Evolutionary conservation across 2,329 filamentous ascomycete species (phyloP), one percentile per base, ranked within the genome.

Genomic region (Decorospora gaudefroyi): DNA sequence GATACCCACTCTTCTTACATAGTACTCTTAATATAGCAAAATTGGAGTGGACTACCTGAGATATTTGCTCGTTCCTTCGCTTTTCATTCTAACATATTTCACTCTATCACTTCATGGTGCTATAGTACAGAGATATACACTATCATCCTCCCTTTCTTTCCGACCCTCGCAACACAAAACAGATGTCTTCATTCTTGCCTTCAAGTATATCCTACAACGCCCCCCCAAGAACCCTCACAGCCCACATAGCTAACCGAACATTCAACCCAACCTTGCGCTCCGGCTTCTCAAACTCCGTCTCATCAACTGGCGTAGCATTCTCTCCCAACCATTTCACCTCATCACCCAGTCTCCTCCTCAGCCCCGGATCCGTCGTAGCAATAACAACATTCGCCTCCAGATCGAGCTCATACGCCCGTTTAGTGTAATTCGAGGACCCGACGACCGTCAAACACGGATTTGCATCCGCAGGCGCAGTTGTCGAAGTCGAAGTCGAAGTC

Each of bases 361-460:
- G 70, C 0, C 76, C 79, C 16, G 85, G 76, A 61, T 97, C 86
- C 15, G 77, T 77, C 1, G 93, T 99, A 4, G 96, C 82, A 18
- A 99, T 86, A 45, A 96, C 71, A 1, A 88, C 88, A 22, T 95
- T 93, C 0, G 87, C 88, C 68, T 99, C 93, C 2, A 99, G 78
- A 70, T 99, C 93, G 28, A 96, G 81, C 27, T 86, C 86, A 71
- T 99, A 97, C 64, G 89, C 95, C 32, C 93, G 79, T 69, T 93
- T 91, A 0, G 93, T 99, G 71, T 97, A 99, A 67, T 99, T 99
- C 7, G 87, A 93, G 65, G 88, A 95, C 1, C 93, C 93, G 1
- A 99, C 81, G 12, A 97, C 78, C 21, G 85, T 95, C 42, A 97
- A 77, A 33, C 86, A 85, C 0, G 90, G 90, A 26, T 84, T 74